Evolutionary conservation across 495 filamentous ascomycete genomes (phyloP).

Genomic region (Hapsidospora chrysogenum): DNA sequence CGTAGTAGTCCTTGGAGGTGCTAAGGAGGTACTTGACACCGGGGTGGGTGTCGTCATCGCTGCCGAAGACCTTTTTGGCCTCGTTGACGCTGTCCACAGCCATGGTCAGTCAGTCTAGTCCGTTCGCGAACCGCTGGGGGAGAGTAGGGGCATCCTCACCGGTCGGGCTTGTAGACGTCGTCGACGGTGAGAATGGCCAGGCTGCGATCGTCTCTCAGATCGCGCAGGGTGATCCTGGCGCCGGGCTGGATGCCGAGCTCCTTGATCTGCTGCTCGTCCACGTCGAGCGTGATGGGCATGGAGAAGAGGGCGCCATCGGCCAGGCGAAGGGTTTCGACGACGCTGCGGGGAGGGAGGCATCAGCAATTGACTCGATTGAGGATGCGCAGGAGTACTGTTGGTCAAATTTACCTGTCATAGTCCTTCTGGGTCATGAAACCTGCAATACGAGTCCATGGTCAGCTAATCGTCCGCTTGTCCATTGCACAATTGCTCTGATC

Average conservation of each 20-base stretch:
- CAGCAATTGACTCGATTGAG: too few relatives aligned
- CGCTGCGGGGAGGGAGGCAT: too few relatives aligned
- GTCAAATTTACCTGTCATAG: constrained; percentile 64
- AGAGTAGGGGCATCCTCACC: constrained; percentile 39
- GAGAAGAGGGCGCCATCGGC: constrained; percentile 83
- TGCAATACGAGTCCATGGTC: constrained; percentile 16
- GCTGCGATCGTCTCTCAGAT: constrained; percentile 91
- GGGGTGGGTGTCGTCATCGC: constrained; percentile 78
- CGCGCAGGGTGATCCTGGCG: constrained; percentile 68
- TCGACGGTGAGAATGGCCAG: constrained; percentile 91
- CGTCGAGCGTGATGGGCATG: constrained; percentile 92
- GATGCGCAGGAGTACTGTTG: constrained; percentile 7
- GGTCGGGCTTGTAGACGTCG: constrained; percentile 91
- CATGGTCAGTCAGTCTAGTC: constrained; percentile 5
- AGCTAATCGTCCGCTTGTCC: background rate
- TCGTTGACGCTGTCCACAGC: constrained; percentile 70
- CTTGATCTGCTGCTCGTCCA: constrained; percentile 54
- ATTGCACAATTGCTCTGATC: background rate
- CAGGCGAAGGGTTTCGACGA: constrained; percentile 73
- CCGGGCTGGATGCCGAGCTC: constrained; percentile 60
- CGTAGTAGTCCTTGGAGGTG: constrained; percentile 69
- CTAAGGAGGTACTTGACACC: constrained; percentile 78
- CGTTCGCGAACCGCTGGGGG: background rate
- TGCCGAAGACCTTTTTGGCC: constrained; percentile 86
- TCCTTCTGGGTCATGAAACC: constrained; percentile 96